A percentile compares a stretch with the other conserved stretches of the same genome.
phyloP scores from a whole-genome alignment of 2,329 filamentous ascomycete genomes.

The Cladobotryum protrusum region DNA sequence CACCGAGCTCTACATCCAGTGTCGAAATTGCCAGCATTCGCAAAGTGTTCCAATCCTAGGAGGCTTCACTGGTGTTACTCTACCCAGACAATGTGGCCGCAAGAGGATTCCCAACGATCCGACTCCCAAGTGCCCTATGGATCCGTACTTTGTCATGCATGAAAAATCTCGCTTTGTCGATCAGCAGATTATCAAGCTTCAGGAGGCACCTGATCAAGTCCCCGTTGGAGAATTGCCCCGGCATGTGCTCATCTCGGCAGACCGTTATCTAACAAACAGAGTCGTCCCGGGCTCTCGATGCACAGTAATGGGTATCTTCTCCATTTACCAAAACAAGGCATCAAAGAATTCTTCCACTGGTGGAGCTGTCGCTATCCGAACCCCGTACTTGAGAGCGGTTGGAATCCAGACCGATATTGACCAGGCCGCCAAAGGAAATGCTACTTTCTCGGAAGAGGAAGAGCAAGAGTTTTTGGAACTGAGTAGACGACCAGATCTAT shows the following conservation, averaged over 20 bases:
- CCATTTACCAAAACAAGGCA: slow-evolving; percentile 91
- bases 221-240: slow-evolving; percentile 92
- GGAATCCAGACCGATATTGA: slow-evolving; percentile 89
- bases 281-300: slow-evolving; percentile 94
- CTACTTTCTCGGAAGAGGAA: slow-evolving; percentile 86
- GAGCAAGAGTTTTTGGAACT: slow-evolving; percentile 94
- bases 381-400: slow-evolving; percentile 87
- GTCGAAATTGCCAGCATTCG: slow-evolving; percentile 73
- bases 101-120: slow-evolving; percentile 58
- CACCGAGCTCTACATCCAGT: slow-evolving; percentile 78
- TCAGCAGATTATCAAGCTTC: slow-evolving; percentile 95
- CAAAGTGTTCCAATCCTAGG: slow-evolving; percentile 68
- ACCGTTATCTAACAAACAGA: slow-evolving; percentile 89
- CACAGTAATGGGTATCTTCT: slow-evolving; percentile 94
- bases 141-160: slow-evolving; percentile 93
- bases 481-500: slow-evolving; percentile 86
- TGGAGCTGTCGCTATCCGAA: slow-evolving; percentile 87
- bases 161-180: slow-evolving; percentile 94
- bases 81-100: slow-evolving; percentile 72
- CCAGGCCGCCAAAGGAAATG: slow-evolving; percentile 77
- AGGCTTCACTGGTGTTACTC: slow-evolving; percentile 79
- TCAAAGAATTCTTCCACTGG: slow-evolving; percentile 67
- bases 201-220: slow-evolving; percentile 95
- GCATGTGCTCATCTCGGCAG: slow-evolving; percentile 93
- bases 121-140: slow-evolving; percentile 74